These are phyloP conservation scores for Dryadomyces quercus-mongolicae DNA, from an alignment of 2,329 filamentous ascomycete species.

Conservation along the genomic window DNA sequence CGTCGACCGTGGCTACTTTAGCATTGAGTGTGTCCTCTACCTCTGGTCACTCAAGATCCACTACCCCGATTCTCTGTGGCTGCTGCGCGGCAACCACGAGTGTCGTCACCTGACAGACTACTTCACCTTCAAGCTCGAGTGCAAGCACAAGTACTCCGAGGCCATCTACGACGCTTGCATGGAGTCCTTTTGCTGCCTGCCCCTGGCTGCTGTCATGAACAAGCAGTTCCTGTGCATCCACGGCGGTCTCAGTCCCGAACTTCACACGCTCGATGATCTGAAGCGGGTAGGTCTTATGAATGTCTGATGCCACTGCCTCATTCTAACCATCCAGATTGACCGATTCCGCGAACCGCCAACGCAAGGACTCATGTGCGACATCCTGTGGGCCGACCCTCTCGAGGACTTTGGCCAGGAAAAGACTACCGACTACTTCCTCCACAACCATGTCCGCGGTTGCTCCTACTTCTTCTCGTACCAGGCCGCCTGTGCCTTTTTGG, in stretches of 20 bases:
- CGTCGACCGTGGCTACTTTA: slow-evolving; percentile 96
- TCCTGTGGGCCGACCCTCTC: slow-evolving; percentile 94
- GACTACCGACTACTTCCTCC: slow-evolving; percentile 91
- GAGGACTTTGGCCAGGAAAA: slow-evolving; percentile 99
- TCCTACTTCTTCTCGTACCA: slow-evolving; percentile 99
- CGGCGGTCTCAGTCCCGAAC: slow-evolving; percentile 86
- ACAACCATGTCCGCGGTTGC: slow-evolving; percentile 96
- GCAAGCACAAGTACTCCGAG: slow-evolving; percentile 99
- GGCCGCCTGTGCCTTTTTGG: slow-evolving; percentile 89
- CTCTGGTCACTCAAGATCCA: slow-evolving; percentile 98
- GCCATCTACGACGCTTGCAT: slow-evolving; percentile 94
- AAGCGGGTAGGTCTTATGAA: slow-evolving; percentile 52
- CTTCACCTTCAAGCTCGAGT: slow-evolving; percentile 99
- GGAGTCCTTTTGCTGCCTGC: slow-evolving; percentile 92
- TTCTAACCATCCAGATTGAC: slow-evolving; percentile 54
- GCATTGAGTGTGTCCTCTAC: slow-evolving; percentile 97
- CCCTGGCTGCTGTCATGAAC: slow-evolving; percentile 96
- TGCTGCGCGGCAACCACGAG: slow-evolving; percentile 95
- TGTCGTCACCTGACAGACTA: slow-evolving; percentile 98
- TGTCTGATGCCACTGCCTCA: no score
- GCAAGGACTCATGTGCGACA: slow-evolving; percentile 97
- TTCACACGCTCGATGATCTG: slow-evolving; percentile 90
- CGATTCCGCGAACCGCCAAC: slow-evolving; percentile 96
- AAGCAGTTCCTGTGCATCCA: slow-evolving; percentile 99
- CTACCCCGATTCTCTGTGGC: slow-evolving; percentile 95